Evolutionary conservation across 768 basidiomycete genomes (phyloP), one percentile per base, ranked within the genome.

Genomic region (Mycena leptocephala): DNA sequence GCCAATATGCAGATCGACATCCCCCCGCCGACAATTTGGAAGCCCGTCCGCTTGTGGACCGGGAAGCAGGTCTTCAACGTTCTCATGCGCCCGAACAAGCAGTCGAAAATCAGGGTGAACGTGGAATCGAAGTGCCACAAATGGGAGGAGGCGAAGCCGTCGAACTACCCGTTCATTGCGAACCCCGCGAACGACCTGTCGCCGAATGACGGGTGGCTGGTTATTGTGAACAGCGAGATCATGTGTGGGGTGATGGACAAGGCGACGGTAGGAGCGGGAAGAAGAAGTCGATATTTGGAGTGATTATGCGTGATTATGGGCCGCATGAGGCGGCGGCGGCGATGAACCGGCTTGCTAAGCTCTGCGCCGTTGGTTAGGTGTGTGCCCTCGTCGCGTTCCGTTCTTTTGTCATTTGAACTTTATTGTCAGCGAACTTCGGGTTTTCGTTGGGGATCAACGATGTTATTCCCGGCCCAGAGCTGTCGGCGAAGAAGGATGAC

Each of bases 161-260:
- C 88, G 33, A 87, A 90, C 79, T 95, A 93, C 79, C 92, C 94
- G 4, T 79, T 82, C 37, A 87, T 90, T 53, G 91, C 92, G 86
- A 91, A 89, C 64, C 90, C 92, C 3, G 92, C 92, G 51, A 90
- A 92, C 20, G 98, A 99, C 80, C 89, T 99, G 83, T 95, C 96
- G 13, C 97, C 98, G 0, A 99, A 99, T 81, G 98, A 99, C 79
- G 98, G 98, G 1, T 99, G 96, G 93, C 91, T 99, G 32, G 98
- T 99, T 56, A 93, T 99, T 69, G 93, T 97, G 76, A 99, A 99
- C 83, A 97, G 95, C 81, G 97, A 99, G 85, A 96, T 99, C 80
- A 99, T 99, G 97, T 99, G 97, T 80, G 98, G 98, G 55, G 95
- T 97, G 20, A 98, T 99, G 94, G 98, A 99, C 87, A 99, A 99